These are phyloP conservation scores for Fonsecaea pugnacius DNA, from an alignment of 2,329 filamentous ascomycete species.

Conservation along the genomic window DNA sequence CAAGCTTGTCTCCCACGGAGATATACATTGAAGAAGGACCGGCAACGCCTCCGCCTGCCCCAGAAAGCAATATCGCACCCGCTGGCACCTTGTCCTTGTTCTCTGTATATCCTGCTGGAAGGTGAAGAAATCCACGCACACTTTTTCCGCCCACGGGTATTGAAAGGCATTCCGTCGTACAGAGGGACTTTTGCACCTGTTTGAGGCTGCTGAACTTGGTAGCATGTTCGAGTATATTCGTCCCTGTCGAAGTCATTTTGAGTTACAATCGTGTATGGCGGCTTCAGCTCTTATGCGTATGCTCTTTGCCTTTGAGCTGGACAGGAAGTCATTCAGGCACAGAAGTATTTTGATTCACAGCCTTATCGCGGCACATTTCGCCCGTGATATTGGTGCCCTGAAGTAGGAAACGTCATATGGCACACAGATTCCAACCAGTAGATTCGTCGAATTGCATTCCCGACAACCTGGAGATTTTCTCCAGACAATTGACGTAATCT, in stretches of 20 bases:
- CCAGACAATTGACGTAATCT: not conserved
- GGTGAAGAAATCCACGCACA: slow-evolving; percentile 42
- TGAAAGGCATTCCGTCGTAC: slow-evolving; percentile 21
- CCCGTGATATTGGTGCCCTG: not conserved
- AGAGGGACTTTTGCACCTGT: slow-evolving; percentile 15
- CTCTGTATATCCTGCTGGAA: slow-evolving; percentile 40
- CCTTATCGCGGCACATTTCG: not conserved
- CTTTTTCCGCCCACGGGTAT: slow-evolving; percentile 31
- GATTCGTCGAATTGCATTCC: not conserved
- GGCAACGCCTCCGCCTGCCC: slow-evolving; percentile 47
- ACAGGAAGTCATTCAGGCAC: not conserved
- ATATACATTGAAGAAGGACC: slow-evolving; percentile 50
- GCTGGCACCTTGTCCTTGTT: slow-evolving; percentile 21
- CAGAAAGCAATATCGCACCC: slow-evolving; percentile 42
- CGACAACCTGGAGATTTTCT: not conserved
- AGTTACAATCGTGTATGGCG: not conserved
- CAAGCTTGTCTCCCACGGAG: slow-evolving; percentile 49
- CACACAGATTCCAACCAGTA: not conserved
- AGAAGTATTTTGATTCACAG: not conserved
- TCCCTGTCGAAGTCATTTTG: not conserved
- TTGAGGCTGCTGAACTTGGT: slow-evolving; percentile 10
- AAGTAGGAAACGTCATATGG: not conserved
- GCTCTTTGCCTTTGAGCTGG: not conserved
- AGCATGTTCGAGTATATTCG: slow-evolving; percentile 6
- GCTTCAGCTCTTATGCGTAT: not conserved